Evolutionary conservation across 1,284 basidiomycete species (phyloP), one percentile per base, ranked within the genome.

Genomic region (Tilletia walkeri): DNA sequence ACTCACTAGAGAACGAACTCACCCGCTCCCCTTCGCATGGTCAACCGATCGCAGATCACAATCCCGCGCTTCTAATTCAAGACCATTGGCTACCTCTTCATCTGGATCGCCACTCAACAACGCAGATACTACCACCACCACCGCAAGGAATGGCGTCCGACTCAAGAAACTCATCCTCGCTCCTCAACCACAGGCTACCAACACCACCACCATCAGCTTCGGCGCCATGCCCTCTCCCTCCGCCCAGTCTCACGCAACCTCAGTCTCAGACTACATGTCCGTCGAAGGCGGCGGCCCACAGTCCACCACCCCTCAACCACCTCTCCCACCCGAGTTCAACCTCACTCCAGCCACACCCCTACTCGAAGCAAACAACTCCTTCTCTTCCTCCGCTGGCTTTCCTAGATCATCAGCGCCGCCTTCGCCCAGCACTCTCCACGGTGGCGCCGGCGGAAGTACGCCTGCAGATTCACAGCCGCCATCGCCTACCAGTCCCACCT

Each of bases 1-100:
- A 67, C 77, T 79, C 39, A 83, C 82, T 3, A 68, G 81, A 16
- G 73, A 82, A 45, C 59, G 59, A 34, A 63, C 59, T 12, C 59
- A 63, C 36, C 59, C 59, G 2, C 59, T 63, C 34, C 59, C 59
- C 59, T 63, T 63, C n/a, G 34, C 34, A 2, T 63, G 59, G 59
- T n/a, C 30, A 3, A 16, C 30, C 34, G 59, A 63, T 39, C 59
- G 59, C 59, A 24, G 59, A 20, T 38, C 59, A 10, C 14, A 34
- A 3, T 63, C 59, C 34, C 12, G 36, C 9, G 34, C 59, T 3
- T 38, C 34, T 38, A 72, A 73, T 3, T 69, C 36, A 69, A 6
- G 36, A 30, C 47, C 18, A 20, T 14, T n/a, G 6, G 18, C 41
- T 45, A 18, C n/a, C 12, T 24, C 38, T 14, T 7, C 41, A 24